Evolutionary conservation across 371 early-diverging fungal genomes (phyloP).

Genomic region (Lichtheimia ornata): DNA sequence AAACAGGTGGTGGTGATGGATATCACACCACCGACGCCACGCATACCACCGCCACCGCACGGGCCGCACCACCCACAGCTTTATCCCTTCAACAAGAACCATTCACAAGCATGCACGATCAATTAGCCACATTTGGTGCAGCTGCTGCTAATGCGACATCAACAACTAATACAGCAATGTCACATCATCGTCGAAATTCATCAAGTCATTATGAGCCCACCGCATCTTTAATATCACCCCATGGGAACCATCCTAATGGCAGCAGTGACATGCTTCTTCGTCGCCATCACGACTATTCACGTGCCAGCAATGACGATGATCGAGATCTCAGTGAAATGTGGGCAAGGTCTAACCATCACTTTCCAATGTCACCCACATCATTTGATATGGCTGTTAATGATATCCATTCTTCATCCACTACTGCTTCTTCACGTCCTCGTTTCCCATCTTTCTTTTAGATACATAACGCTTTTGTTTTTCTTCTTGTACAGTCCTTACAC

Average conservation of each 20-base stretch:
- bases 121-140: conserved; percentile 14
- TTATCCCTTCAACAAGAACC: neutral
- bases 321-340: conserved; percentile 6
- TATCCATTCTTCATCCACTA: neutral
- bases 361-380: conserved; percentile 7
- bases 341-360: neutral
- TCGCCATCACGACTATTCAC: neutral
- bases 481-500: neutral
- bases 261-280: conserved; percentile 14
- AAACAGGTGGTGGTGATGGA: neutral
- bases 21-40: neutral
- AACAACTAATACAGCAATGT: neutral
- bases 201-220: neutral
- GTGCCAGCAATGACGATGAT: too few relatives aligned
- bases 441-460: neutral
- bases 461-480: neutral
- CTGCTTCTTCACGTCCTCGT: neutral
- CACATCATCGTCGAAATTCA: conserved; percentile 1
- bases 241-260: conserved; percentile 1
- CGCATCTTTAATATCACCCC: neutral
- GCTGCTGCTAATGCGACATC: neutral
- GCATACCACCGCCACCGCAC: neutral
- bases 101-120: conserved; percentile 3
- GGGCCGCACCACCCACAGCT: neutral
- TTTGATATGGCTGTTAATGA: conserved; percentile 6